Evolutionary conservation across 768 basidiomycete species (phyloP).

Genomic region (Lactarius akahatsu): DNA sequence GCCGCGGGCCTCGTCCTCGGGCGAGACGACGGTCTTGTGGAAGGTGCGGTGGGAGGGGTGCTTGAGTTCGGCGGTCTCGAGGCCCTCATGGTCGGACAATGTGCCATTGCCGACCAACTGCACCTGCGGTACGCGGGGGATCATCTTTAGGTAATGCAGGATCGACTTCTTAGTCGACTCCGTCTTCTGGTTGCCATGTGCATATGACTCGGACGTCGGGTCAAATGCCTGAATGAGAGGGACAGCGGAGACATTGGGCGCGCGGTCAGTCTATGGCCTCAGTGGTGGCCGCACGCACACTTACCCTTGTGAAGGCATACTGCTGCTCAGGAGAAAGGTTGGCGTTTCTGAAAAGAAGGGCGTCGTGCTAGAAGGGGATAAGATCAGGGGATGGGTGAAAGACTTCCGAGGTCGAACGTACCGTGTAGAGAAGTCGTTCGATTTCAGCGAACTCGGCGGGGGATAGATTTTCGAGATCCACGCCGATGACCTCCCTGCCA

Average conservation of each 20-base stretch:
- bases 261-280: background rate
- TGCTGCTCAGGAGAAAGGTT: constrained; percentile 77
- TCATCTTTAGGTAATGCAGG: constrained; percentile 85
- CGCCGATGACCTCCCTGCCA: constrained; percentile 73
- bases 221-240: constrained; percentile 67
- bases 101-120: constrained; percentile 88
- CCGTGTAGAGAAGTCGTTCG: constrained; percentile 74
- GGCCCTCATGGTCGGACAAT: constrained; percentile 74
- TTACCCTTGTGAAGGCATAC: constrained; percentile 79
- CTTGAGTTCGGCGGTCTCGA: constrained; percentile 68
- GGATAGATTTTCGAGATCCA: constrained; percentile 62
- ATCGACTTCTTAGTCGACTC: constrained; percentile 72
- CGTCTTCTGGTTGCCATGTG: constrained; percentile 89
- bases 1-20: constrained; percentile 69
- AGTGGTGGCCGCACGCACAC: constrained; percentile 22
- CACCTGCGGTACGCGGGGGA: constrained; percentile 82
- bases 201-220: constrained; percentile 60
- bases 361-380: constrained; percentile 53
- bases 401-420: constrained; percentile 34
- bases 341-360: constrained; percentile 71
- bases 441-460: constrained; percentile 66
- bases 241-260: constrained; percentile 9
- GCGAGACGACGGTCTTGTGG: constrained; percentile 70
- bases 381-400: background rate
- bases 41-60: constrained; percentile 83